Conservation (phyloP, 306 rosid species). For the Argentina anserina region DNA sequence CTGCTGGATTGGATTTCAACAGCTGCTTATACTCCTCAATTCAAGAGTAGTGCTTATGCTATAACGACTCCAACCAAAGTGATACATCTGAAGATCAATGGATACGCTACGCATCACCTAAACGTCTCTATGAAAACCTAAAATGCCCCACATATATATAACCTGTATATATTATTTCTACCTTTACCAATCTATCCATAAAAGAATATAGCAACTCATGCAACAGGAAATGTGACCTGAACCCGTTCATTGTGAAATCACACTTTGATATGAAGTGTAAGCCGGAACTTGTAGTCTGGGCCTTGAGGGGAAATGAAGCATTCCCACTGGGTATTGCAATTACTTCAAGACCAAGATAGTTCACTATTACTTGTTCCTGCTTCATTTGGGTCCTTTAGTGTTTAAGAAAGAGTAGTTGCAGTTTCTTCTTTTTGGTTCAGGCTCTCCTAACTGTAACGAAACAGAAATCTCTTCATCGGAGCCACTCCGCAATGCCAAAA, state of each 20-base stretch:
- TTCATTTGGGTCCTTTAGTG: conserved; percentile 36
- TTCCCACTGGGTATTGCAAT: conserved; percentile 19
- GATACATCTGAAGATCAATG: conserved; percentile 29
- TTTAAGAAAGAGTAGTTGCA: conserved; percentile 36
- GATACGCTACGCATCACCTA: conserved; percentile 34
- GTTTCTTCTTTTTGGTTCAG: conserved; percentile 65
- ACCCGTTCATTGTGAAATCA: conserved; percentile 30
- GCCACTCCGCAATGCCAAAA: conserved; percentile 53
- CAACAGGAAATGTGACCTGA: conserved; percentile 24
- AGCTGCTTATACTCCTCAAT: conserved; percentile 31
- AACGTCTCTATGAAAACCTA: conserved; percentile 42
- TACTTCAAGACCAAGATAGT: conserved; percentile 25
- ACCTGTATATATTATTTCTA: conserved; percentile 37
- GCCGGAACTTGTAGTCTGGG: conserved; percentile 20
- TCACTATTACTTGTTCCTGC: conserved; percentile 28
- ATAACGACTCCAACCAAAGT: conserved; percentile 36
- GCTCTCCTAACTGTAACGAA: conserved; percentile 78
- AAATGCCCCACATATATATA: conserved; percentile 47
- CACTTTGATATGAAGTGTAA: conserved; percentile 24
- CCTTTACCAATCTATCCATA: conserved; percentile 26
- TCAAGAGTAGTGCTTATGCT: conserved; percentile 55
- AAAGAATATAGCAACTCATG: conserved; percentile 42
- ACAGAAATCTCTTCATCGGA: conserved; percentile 61
- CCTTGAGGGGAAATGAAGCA: conserved; percentile 24
- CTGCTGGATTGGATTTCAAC: conserved; percentile 39